Conservation (phyloP, 228 moss, liverwort and hornwort genomes). For the Sphagnum fallax region DNA sequence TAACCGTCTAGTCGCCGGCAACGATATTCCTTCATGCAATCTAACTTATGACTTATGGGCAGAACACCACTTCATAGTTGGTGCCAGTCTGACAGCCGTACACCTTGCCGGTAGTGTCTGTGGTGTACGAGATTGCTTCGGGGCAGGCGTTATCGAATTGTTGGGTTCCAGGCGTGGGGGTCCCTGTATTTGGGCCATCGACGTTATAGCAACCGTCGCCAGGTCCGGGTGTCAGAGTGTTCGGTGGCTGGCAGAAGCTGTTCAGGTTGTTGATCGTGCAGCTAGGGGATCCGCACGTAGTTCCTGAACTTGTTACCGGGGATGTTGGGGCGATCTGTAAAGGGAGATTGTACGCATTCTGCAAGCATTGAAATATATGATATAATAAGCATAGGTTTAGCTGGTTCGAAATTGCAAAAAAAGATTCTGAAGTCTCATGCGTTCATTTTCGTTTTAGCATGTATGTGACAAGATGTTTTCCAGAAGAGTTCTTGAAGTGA, state of each 20-base stretch:
- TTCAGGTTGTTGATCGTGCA: constrained; percentile 15
- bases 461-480: too few species aligned
- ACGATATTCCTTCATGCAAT: too few species aligned
- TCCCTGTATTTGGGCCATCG: neutral
- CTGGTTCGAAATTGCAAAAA: too few species aligned
- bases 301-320: neutral
- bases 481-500: too few species aligned
- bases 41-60: constrained; percentile 6
- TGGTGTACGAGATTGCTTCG: constrained; percentile 22
- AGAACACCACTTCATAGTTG: constrained; percentile 35
- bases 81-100: constrained; percentile 13
- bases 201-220: constrained; percentile 23
- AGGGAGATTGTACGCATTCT: constrained; percentile 30
- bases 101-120: neutral
- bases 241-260: constrained; percentile 23
- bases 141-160: constrained; percentile 14
- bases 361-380: neutral
- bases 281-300: constrained; percentile 16
- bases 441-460: too few species aligned
- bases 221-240: constrained; percentile 10
- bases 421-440: too few species aligned
- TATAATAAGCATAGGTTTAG: too few species aligned
- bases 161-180: neutral
- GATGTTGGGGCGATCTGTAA: constrained; percentile 14
- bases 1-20: too few species aligned